Base-by-base conservation (phyloP, 2,329 filamentous ascomycete species). In the Fusarium drepaniforme region DNA sequence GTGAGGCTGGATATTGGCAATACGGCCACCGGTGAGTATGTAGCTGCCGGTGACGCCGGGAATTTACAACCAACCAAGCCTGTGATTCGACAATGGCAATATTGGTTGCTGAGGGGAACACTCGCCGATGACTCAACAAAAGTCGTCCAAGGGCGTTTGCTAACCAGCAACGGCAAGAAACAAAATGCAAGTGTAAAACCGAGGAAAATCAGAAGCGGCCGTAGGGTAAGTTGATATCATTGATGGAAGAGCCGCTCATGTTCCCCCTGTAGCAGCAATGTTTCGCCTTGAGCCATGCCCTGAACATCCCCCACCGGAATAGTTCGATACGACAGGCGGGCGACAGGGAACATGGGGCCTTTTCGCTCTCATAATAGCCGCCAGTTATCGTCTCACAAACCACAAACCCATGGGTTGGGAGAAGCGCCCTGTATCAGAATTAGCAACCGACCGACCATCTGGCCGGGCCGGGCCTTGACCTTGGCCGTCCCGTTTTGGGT, bases 71-170 rank as follows among this genome's bases (percentile, higher is more conserved):
- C 58, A 71, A 71, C 68, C 53, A 71, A 44, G 46, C 33, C 28
- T 21, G 12, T 60, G 58, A 51, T 33, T 56, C 44, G 46, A 23
- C 33, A 56, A 56, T 46, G n/a, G 42, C 23, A 35, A 6, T 44
- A 9, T 42, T 62, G 15, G 37, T 56, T 40, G 60, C 35, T 42
- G n/a, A 23, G 53, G 38, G 28, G 42, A 70, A 56, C 56, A 35
- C 71, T 78, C 64, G 74, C 70, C 72, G 72, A n/a, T 78, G 76
- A 78, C 76, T 78, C 76, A 78, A 67, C 40, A 13, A 18, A 15
- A 21, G 51, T 28, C 28, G 33, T 35, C 21, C 51, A 44, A 69
- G n/a, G 42, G 64, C 28, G 62, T 44, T 28, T 59, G 46, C 49
- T 33, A 30, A 30, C 33, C 30, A 56, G 28, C 16, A 40, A n/a